Base-by-base conservation (phyloP, 2,329 filamentous ascomycete genomes). In the Fusarium drepaniforme region DNA sequence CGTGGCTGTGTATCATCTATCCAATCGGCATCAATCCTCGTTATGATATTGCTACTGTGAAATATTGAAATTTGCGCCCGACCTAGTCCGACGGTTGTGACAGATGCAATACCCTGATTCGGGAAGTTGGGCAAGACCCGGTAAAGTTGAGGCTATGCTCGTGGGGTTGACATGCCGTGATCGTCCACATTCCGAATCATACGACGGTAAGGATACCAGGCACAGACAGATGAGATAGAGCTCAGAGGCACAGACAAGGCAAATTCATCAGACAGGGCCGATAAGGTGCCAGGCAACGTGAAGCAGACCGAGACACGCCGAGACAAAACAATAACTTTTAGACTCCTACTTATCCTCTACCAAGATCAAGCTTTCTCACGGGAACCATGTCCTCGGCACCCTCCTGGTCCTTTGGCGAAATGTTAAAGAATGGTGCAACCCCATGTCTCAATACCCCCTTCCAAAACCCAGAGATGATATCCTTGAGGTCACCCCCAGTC, bases 401-500 rank as follows among this genome's bases (percentile, higher is more conserved):
- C 35, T 75, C 78, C 15, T 66, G 78, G 8, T 66, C 75, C 69
- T 72, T 74, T 65, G 74, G 61, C 16, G 62, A 74, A 21, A 82
- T 61, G 3, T 76, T 80, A 84, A 97, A 95, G 84, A 97, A 97
- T 2, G 88, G 83, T 82, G 83, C 85, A 2, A 98, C 89, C 3
- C 87, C 94, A 74, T 89, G 85, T 66, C 90, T 87, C 49, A 98
- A 87, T 25, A 94, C 92, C 13, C 90, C 93, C 78, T 90, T 88
- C 88, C 97, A 97, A 75, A 99, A 87, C 9, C 92, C 93, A 23
- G 87, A 89, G 28, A 99, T 92, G 46, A 98, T 83, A 0, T 85
- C 89, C 80, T 88, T 90, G 74, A 97, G 83, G 67, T 93, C 92
- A 0, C 94, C 95, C 11, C 97, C 97, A 18, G 95, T 98, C 89